Conservation (phyloP, 2,329 filamentous ascomycete species). For the Claviceps capensis region DNA sequence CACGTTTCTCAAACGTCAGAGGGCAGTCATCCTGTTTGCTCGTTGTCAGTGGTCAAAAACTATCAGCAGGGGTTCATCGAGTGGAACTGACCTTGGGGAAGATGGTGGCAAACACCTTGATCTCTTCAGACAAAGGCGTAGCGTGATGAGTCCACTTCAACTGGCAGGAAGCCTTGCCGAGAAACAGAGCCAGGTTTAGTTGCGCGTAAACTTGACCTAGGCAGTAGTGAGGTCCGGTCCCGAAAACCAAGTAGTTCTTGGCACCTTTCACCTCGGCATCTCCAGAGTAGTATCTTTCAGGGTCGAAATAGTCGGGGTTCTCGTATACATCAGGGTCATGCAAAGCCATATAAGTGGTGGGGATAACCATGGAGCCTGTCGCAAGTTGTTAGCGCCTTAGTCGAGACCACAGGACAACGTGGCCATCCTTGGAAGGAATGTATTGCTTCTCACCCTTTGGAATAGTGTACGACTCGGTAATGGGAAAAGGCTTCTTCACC, state of each 20-base stretch:
- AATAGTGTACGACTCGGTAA: conserved; percentile 77
- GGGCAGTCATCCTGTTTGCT: conserved; percentile 62
- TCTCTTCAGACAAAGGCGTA: conserved; percentile 76
- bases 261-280: conserved; percentile 71
- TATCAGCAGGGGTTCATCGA: neutral
- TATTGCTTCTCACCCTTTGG: conserved; percentile 52
- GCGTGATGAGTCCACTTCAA: conserved; percentile 84
- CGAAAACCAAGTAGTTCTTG: conserved; percentile 97
- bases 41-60: neutral
- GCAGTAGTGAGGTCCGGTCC: conserved; percentile 92
- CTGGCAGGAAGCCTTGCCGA: conserved; percentile 77
- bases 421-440: neutral
- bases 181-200: conserved; percentile 74
- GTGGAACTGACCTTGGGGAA: conserved; percentile 70
- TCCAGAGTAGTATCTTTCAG: conserved; percentile 81
- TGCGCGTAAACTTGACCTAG: conserved; percentile 86
- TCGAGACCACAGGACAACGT: neutral
- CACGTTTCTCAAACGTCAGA: conserved; percentile 51
- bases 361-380: conserved; percentile 78
- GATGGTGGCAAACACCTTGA: conserved; percentile 96
- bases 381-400: neutral
- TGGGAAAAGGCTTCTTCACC: conserved; percentile 88
- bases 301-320: conserved; percentile 77
- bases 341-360: conserved; percentile 77
- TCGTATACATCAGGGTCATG: conserved; percentile 89